Evolutionary conservation across 805 yeast species (phyloP).

Genomic region (Wickerhamomyces alni): DNA sequence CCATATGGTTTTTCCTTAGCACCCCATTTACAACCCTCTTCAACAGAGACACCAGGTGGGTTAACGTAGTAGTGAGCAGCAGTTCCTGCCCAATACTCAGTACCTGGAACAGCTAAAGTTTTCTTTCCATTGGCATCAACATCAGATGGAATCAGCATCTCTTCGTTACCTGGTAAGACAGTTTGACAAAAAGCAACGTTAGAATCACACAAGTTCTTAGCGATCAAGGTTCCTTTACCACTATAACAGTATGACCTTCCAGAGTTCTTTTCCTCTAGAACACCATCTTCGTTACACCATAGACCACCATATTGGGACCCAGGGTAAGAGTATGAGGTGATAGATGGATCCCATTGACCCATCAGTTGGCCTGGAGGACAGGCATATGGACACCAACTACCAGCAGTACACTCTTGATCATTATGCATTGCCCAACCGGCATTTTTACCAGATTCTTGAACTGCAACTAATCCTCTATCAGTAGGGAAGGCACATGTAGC

Average conservation of each 20-base stretch:
- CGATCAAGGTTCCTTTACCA: constrained; percentile 71
- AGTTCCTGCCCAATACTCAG: constrained; percentile 79
- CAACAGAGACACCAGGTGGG: constrained; percentile 72
- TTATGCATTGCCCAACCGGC: constrained; percentile 87
- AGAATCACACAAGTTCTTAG: constrained; percentile 46
- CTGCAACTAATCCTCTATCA: constrained; percentile 60
- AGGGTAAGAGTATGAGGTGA: constrained; percentile 71
- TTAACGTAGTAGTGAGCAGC: constrained; percentile 85
- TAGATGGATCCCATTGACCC: constrained; percentile 83
- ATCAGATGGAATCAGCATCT: constrained; percentile 83
- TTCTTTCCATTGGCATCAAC: constrained; percentile 43
- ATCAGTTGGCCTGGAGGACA: constrained; percentile 83
- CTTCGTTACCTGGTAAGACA: constrained; percentile 90
- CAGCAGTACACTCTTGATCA: constrained; percentile 67
- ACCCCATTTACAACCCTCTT: constrained; percentile 86
- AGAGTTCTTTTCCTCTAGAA: constrained; percentile 53
- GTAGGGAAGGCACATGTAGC: constrained; percentile 65
- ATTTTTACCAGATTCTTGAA: constrained; percentile 50
- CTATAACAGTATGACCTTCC: constrained; percentile 61
- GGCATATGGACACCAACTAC: constrained; percentile 87
- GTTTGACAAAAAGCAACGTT: constrained; percentile 88
- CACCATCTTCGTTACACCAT: constrained; percentile 68
- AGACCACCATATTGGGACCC: constrained; percentile 79
- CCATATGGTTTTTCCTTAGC: constrained; percentile 61
- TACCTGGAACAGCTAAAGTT: constrained; percentile 76